phyloP scores from a whole-genome alignment of 2,329 filamentous ascomycete species.

The Colletotrichum gigasporum region DNA sequence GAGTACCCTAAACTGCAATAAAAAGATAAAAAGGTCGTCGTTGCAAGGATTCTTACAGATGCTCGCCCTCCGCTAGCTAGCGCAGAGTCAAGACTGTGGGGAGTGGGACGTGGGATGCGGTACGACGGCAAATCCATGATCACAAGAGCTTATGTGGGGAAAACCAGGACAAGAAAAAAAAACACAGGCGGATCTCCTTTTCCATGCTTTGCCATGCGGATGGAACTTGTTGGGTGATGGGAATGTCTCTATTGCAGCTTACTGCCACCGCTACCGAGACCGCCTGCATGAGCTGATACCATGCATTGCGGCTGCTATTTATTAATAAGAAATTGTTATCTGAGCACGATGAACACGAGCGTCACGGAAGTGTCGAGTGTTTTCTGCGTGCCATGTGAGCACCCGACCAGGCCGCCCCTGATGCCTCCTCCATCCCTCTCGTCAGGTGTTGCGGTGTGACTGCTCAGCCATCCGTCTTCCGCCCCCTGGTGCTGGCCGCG shows the following conservation, averaged over 20 bases:
- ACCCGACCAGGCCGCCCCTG: not conserved
- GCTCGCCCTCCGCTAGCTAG: not conserved
- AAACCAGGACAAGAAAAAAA: conserved; percentile 1
- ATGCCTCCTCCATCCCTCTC: not conserved
- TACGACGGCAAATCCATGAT: not conserved
- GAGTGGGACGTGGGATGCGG: conserved; percentile 12
- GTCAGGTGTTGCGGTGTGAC: conserved; percentile 17
- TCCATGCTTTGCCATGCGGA: not conserved
- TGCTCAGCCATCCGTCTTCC: not conserved
- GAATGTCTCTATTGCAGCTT: not conserved
- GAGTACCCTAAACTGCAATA: not conserved
- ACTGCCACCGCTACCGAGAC: not conserved
- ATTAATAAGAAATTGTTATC: not conserved
- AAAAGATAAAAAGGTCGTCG: not conserved
- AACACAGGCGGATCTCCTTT: not conserved
- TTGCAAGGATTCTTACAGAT: conserved; percentile 11
- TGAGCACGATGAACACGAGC: not conserved
- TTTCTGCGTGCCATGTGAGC: conserved; percentile 7
- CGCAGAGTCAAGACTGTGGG: conserved; percentile 30
- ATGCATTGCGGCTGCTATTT: not conserved
- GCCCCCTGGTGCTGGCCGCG: not conserved
- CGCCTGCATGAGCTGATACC: not conserved
- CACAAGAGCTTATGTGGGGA: conserved; percentile 29
- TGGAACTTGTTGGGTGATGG: too few species aligned
- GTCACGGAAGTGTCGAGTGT: not conserved